Evolutionary conservation across 495 filamentous ascomycete genomes (phyloP), one percentile per base, ranked within the genome.

Genomic region (Thermothielavioides terrestris): DNA sequence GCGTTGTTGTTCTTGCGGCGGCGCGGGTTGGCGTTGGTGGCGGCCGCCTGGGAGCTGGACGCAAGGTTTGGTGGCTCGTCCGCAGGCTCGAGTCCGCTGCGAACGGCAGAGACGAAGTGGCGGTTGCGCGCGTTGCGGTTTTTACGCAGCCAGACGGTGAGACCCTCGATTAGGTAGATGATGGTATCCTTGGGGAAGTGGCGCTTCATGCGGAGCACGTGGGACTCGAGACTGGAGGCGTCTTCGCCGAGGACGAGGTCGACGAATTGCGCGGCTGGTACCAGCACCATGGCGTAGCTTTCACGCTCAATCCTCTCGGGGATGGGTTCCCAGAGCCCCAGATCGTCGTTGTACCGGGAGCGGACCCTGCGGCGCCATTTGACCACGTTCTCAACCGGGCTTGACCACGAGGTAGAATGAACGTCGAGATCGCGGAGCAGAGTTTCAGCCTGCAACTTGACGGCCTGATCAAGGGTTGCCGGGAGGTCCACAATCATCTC

Each of bases 401-500:
- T 80, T 9, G 66, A 28, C 64, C 74, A 77, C 9, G 58, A 59
- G 22, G 60, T 69, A 71, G 52, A 66, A 18, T 71, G 56, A 15
- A 66, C 60, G 23, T 63, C 61, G 34, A 70, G 63, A 26, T 62
- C 57, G 18, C 53, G 70, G 32, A 79, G 70, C 21, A 80, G 73
- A 17, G 78, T 77, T 20, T 78, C 74, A 6, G 87, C 63, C 6
- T 77, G 74, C 12, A 72, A 61, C 49, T 85, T 75, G 46, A 81
- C 76, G 38, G 76, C 69, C 8, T 69, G 48, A 9, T 75, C 62
- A 12, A 92, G 63, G 9, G 72, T 72, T 7, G 58, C 66, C 1
- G 86, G 76, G 18, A 94, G 68, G 63, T 89, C 84, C 4, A 88
- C 73, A n/a, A 94, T 85, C 86, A 94, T 92, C 65, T 94, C 88